phyloP scores from a whole-genome alignment of 352 stramenopile genomes.

The Globisporangium polare region DNA sequence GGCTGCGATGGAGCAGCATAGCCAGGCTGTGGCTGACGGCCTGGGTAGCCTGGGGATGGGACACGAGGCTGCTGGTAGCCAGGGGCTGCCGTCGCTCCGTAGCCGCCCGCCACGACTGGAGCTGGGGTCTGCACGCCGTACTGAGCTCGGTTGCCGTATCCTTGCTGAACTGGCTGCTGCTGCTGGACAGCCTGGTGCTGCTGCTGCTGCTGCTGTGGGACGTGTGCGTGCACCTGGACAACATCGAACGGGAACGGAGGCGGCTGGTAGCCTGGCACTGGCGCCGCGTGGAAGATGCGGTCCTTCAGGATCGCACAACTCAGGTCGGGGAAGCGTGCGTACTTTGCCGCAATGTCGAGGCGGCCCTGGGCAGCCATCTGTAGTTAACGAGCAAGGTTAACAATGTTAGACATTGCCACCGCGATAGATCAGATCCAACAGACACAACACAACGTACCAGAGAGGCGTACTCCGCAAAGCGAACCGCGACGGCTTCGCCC shows the following conservation, averaged over 20 bases:
- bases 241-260: conserved; percentile 84
- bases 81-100: conserved; percentile 24
- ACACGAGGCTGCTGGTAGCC: conserved; percentile 41
- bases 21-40: conserved; percentile 21
- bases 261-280: conserved; percentile 70
- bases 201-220: conserved; percentile 56
- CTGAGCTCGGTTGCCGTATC: conserved; percentile 28
- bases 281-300: conserved; percentile 82
- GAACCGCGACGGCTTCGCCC: conserved; percentile 79
- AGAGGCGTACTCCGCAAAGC: conserved; percentile 92
- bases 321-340: conserved; percentile 77
- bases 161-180: conserved; percentile 19
- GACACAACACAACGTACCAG: conserved; percentile 38
- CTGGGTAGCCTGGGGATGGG: conserved; percentile 35
- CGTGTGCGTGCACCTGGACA: conserved; percentile 53
- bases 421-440: neutral
- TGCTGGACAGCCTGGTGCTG: conserved; percentile 36
- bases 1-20: conserved; percentile 15
- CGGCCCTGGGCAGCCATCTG: conserved; percentile 92
- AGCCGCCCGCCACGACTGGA: conserved; percentile 28
- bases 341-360: conserved; percentile 91
- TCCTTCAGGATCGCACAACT: conserved; percentile 83
- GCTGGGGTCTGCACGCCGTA: conserved; percentile 37
- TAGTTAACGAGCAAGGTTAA: conserved; percentile 9
- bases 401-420: neutral